Evolutionary conservation across 2,329 filamentous ascomycete genomes (phyloP).

Genomic region (Sporothrix curviconia): DNA sequence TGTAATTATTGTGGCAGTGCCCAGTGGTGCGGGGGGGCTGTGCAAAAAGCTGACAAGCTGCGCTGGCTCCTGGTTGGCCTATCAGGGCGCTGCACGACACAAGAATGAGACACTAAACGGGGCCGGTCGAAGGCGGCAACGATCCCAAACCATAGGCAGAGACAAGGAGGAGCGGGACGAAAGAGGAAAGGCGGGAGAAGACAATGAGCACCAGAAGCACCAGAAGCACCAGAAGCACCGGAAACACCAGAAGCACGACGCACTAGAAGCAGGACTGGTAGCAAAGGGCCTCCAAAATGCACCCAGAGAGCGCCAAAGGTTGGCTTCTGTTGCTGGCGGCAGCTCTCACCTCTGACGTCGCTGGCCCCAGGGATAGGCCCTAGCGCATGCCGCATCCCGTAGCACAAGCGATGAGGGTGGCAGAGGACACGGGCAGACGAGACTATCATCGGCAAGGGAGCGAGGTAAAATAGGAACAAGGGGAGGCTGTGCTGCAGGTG

Average conservation of each 20-base stretch:
- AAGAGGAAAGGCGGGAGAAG: conserved; percentile 9
- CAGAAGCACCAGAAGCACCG: conserved; percentile 1
- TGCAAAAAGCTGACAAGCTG: conserved; percentile 28
- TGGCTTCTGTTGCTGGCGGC: background rate
- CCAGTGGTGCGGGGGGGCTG: conserved; percentile 34
- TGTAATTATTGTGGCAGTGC: conserved; percentile 31
- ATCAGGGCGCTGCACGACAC: conserved; percentile 12
- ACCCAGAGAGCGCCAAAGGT: background rate
- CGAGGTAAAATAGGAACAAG: background rate
- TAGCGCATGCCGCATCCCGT: background rate
- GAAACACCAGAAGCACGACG: background rate
- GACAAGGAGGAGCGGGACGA: background rate
- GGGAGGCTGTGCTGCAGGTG: conserved; percentile 3
- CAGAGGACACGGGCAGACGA: background rate
- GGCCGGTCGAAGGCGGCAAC: background rate
- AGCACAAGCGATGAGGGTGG: background rate
- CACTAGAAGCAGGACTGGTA: background rate
- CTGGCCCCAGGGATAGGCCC: background rate
- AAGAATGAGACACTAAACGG: conserved; percentile 16
- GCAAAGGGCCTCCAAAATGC: no score
- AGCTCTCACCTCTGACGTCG: background rate
- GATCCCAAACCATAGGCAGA: background rate
- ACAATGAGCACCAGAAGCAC: background rate
- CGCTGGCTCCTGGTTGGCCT: conserved; percentile 11
- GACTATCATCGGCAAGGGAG: background rate